phyloP scores from a whole-genome alignment of 1,139 yeast species.

The Debaryomyces nepalensis region DNA sequence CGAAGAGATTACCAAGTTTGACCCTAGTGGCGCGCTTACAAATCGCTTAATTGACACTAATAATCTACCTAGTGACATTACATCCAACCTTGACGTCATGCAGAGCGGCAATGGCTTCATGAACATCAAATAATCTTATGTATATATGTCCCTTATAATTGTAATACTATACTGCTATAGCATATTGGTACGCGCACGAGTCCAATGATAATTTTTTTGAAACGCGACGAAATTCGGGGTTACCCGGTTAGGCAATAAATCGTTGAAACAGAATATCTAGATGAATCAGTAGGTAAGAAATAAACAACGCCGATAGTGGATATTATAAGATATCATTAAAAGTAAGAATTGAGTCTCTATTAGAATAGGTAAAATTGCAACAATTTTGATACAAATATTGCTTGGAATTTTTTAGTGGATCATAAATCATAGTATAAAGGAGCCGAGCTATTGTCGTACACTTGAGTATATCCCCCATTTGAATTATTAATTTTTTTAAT shows the following conservation, averaged over 20 bases:
- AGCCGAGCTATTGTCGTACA: background rate
- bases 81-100: slow-evolving; percentile 53
- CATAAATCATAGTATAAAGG: slow-evolving; percentile 1
- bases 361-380: slow-evolving; percentile 1
- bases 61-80: slow-evolving; percentile 60
- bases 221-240: slow-evolving; percentile 5
- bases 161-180: background rate
- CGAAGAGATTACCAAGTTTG: slow-evolving; percentile 50
- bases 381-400: background rate
- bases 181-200: slow-evolving; percentile 9
- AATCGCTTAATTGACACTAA: slow-evolving; percentile 56
- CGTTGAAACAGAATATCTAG: slow-evolving; percentile 12
- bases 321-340: slow-evolving; percentile 4
- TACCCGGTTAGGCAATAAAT: slow-evolving; percentile 10
- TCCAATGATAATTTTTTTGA: background rate
- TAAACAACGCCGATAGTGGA: slow-evolving; percentile 6
- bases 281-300: slow-evolving; percentile 5
- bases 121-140: slow-evolving; percentile 30
- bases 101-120: slow-evolving; percentile 46
- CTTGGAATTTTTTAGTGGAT: background rate
- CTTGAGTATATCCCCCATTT: slow-evolving; percentile 1
- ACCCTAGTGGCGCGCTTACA: slow-evolving; percentile 41
- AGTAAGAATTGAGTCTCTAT: slow-evolving; percentile 5
- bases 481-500: background rate
- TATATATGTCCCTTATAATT: slow-evolving; percentile 6